phyloP scores from a whole-genome alignment of 1,284 basidiomycete species.

The Chalciporus piperatoides region DNA sequence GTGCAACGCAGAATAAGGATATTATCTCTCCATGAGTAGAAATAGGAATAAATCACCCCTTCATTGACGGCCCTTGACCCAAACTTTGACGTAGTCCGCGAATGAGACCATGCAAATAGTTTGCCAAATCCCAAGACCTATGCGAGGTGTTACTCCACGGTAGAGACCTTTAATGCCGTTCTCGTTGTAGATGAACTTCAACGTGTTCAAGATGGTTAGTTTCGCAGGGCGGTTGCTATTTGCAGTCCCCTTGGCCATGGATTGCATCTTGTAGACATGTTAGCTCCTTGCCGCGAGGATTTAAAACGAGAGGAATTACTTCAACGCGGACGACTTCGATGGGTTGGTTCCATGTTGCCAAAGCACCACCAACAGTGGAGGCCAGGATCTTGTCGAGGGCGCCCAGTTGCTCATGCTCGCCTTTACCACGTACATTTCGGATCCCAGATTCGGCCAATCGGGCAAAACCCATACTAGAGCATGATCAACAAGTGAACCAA shows the following conservation, averaged over 20 bases:
- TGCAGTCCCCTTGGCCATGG: conserved; percentile 82
- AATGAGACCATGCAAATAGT: conserved; percentile 98
- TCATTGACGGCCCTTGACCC: conserved; percentile 46
- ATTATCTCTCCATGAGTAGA: conserved; percentile 22
- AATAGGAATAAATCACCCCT: conserved; percentile 6
- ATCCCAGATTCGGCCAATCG: conserved; percentile 87
- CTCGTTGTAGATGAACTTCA: conserved; percentile 91
- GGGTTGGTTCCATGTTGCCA: conserved; percentile 99
- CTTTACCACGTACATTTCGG: conserved; percentile 72
- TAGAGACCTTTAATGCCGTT: conserved; percentile 97
- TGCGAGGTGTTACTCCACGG: conserved; percentile 95
- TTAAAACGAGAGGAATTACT: conserved; percentile 38
- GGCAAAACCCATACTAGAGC: conserved; percentile 90
- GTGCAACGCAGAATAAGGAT: conserved; percentile 11
- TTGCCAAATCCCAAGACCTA: conserved; percentile 95
- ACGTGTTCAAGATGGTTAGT: conserved; percentile 88
- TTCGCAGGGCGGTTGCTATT: conserved; percentile 81
- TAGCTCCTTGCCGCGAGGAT: conserved; percentile 4
- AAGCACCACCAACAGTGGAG: conserved; percentile 90
- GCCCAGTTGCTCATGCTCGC: conserved; percentile 71
- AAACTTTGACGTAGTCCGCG: conserved; percentile 89
- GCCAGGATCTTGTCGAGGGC: conserved; percentile 86
- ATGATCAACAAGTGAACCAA: conserved; percentile 8
- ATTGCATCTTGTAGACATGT: conserved; percentile 80
- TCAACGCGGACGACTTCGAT: conserved; percentile 97